Percentiles rank a stretch among this genome's conserved stretches.
Evolutionary conservation across 805 yeast genomes (phyloP).

Genomic region (Maudiozyma serrabonitensis): DNA sequence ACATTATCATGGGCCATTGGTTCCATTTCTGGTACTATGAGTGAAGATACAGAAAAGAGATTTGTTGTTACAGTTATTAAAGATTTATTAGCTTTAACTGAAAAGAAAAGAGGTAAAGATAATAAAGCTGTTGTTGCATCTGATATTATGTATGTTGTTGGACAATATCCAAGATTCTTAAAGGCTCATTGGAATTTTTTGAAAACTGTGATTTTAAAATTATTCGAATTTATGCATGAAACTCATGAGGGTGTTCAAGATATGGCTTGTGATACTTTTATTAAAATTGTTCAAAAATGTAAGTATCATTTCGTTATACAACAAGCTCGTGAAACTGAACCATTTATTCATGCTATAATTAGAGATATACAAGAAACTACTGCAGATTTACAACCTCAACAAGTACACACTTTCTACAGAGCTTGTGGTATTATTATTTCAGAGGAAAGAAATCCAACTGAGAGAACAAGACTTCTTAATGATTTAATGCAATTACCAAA

Average conservation of each 20-base stretch:
- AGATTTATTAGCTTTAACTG: constrained; percentile 84
- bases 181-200: constrained; percentile 97
- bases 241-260: constrained; percentile 99
- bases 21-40: constrained; percentile 97
- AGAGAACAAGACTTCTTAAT: constrained; percentile 59
- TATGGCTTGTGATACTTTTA: constrained; percentile 99
- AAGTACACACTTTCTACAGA: constrained; percentile 93
- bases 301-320: constrained; percentile 87
- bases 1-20: constrained; percentile 99
- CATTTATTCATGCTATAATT: constrained; percentile 86
- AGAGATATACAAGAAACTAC: constrained; percentile 76
- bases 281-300: constrained; percentile 90
- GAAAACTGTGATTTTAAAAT: constrained; percentile 88
- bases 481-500: constrained; percentile 89
- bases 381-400: constrained; percentile 90
- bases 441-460: constrained; percentile 65
- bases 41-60: constrained; percentile 92
- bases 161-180: constrained; percentile 94
- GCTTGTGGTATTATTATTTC: constrained; percentile 92
- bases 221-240: constrained; percentile 98
- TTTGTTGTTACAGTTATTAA: constrained; percentile 89
- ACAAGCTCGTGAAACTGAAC: constrained; percentile 78
- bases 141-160: constrained; percentile 98
- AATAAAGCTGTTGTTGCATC: constrained; percentile 99
- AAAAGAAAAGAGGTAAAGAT: constrained; percentile 93